Conservation (phyloP, 305 asterid genomes). For the Andrographis paniculata region DNA sequence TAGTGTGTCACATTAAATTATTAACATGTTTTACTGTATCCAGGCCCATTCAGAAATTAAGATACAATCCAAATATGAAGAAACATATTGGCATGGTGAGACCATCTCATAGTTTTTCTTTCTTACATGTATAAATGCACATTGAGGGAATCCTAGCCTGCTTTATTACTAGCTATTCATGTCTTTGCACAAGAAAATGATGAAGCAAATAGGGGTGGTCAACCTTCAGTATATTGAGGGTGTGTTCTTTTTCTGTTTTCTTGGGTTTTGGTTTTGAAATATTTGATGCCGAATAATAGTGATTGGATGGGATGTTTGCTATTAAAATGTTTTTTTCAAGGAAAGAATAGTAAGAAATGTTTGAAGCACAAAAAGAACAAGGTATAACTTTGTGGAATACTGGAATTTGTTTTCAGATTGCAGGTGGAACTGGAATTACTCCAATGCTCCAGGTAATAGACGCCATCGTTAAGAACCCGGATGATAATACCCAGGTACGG, state of each 20-base stretch:
- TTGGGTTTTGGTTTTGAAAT: no score
- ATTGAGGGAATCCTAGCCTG: slow-evolving; percentile 6
- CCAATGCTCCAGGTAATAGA: slow-evolving; percentile 98
- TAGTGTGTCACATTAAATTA: not conserved
- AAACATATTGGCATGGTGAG: slow-evolving; percentile 96
- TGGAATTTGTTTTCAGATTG: slow-evolving; percentile 44
- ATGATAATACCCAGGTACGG: slow-evolving; percentile 81
- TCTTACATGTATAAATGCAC: slow-evolving; percentile 5
- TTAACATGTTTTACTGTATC: slow-evolving; percentile 18
- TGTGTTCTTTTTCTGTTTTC: no score
- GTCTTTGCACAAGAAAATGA: no score
- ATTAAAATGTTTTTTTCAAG: no score
- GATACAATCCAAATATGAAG: slow-evolving; percentile 88
- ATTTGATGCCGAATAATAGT: no score
- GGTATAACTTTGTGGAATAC: no score
- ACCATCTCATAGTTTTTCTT: slow-evolving; percentile 15
- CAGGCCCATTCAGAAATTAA: slow-evolving; percentile 89
- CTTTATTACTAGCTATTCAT: no score
- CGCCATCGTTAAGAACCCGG: slow-evolving; percentile 82
- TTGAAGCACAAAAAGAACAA: no score
- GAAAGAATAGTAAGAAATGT: no score
- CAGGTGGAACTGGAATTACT: slow-evolving; percentile 93
- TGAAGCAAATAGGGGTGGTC: no score
- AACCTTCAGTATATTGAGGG: no score
- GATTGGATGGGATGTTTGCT: no score